Evolutionary conservation across 108 stramenopile genomes (phyloP).

Genomic region (Conticribra weissflogii): DNA sequence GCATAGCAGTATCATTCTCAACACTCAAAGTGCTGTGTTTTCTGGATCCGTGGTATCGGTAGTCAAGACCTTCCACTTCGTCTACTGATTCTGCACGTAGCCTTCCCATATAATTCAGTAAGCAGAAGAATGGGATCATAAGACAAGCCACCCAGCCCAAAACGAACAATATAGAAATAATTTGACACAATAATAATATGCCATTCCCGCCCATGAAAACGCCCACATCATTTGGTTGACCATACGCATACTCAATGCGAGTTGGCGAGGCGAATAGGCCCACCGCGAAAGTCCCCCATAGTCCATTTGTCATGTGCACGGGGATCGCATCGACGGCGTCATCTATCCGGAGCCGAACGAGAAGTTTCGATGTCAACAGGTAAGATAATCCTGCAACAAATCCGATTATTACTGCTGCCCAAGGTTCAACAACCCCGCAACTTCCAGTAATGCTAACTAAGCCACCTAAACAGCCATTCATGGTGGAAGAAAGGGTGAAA

Average conservation of each 20-base stretch:
- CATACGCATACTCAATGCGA: constrained; percentile 46
- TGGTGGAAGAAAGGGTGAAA: constrained; percentile 64
- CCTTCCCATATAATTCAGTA: constrained; percentile 52
- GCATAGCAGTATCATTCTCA: too few relatives aligned
- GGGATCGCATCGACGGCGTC: constrained; percentile 95
- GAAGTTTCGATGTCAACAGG: constrained; percentile 49
- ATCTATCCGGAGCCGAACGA: constrained; percentile 79
- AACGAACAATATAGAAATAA: constrained; percentile 74
- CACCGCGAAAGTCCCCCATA: constrained; percentile 84
- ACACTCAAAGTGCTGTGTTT: too few relatives aligned
- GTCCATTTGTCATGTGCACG: constrained; percentile 82
- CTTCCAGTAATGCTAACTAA: constrained; percentile 83
- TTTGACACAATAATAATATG: constrained; percentile 59
- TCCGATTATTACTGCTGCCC: constrained; percentile 88
- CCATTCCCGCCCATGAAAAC: constrained; percentile 48
- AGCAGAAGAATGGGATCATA: constrained; percentile 74
- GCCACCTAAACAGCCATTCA: constrained; percentile 69
- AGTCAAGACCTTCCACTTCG: constrained; percentile 68
- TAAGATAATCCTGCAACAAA: constrained; percentile 79
- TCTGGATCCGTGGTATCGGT: constrained; percentile 42
- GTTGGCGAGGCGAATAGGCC: constrained; percentile 72
- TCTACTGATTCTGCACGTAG: constrained; percentile 55
- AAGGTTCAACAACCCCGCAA: constrained; percentile 80
- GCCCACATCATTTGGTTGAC: constrained; percentile 31
- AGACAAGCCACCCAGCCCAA: constrained; percentile 68